Conservation (phyloP, 1,284 basidiomycete genomes). For the Testicularia cyperi region DNA sequence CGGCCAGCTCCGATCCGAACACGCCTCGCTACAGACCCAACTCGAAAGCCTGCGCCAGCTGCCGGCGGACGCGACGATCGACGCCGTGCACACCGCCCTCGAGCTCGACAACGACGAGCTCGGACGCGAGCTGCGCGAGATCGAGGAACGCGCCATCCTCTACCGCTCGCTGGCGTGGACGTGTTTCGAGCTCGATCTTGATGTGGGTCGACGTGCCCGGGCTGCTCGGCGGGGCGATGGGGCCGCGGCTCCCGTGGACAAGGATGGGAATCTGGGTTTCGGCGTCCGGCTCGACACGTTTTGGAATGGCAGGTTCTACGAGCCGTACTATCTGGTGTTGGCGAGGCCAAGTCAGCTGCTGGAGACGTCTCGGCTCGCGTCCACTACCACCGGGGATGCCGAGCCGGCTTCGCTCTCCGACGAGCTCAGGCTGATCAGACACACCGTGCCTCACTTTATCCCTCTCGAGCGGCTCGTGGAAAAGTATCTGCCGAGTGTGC, state of each 20-base stretch:
- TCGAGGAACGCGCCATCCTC: conserved; percentile 38
- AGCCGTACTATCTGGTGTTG: conserved; percentile 45
- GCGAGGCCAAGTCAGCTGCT: conserved; percentile 31
- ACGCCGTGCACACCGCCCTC: conserved; percentile 1
- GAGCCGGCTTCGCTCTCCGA: conserved; percentile 6
- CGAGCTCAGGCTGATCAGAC: conserved; percentile 29
- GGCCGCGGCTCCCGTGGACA: conserved; percentile 6
- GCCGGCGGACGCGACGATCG: conserved; percentile 1
- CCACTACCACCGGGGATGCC: conserved; percentile 16
- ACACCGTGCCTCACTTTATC: conserved; percentile 48
- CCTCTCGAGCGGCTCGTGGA: conserved; percentile 31
- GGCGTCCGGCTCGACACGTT: conserved; percentile 45
- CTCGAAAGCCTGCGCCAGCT: conserved; percentile 19
- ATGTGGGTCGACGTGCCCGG: conserved; percentile 40
- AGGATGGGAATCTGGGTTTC: conserved; percentile 29
- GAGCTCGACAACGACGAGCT: conserved; percentile 19
- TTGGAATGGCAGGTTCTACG: conserved; percentile 38
- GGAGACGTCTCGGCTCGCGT: conserved; percentile 13
- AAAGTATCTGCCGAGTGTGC: conserved; percentile 26
- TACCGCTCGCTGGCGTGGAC: conserved; percentile 43
- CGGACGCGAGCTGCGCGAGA: conserved; percentile 7
- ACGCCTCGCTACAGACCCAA: conserved; percentile 20
- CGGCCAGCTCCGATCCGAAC: conserved; percentile 27
- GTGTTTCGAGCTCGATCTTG: conserved; percentile 44
- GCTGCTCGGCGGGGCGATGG: conserved; percentile 4